phyloP scores from a whole-genome alignment of 1,284 basidiomycete genomes.

The Boletus semigastroideus region DNA sequence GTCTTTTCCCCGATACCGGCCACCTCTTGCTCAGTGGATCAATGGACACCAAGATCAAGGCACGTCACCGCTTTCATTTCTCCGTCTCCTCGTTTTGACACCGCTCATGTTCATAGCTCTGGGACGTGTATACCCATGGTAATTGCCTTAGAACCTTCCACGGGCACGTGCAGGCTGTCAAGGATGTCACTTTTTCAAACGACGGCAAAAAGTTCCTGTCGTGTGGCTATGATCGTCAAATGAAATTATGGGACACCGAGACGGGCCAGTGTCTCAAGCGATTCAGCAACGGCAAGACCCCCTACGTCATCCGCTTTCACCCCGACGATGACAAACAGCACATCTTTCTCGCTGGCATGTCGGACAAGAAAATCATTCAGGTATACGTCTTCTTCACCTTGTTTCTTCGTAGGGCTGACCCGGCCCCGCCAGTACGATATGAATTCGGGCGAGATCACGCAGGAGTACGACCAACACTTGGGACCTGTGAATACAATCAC shows the following conservation, averaged over 20 bases:
- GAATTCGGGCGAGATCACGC: conserved; percentile 88
- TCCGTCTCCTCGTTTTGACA: conserved; percentile 4
- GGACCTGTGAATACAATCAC: conserved; percentile 99
- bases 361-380: conserved; percentile 98
- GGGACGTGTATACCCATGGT: conserved; percentile 97
- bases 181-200: conserved; percentile 94
- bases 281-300: conserved; percentile 95
- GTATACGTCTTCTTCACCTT: conserved; percentile 41
- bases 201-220: conserved; percentile 90
- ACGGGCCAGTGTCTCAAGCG: conserved; percentile 95
- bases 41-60: conserved; percentile 99
- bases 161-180: conserved; percentile 95
- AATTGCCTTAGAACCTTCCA: conserved; percentile 97
- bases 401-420: conserved; percentile 7
- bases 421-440: conserved; percentile 78
- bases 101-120: conserved; percentile 62
- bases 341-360: conserved; percentile 97
- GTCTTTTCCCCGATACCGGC: conserved; percentile 89
- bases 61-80: conserved; percentile 33
- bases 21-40: conserved; percentile 92
- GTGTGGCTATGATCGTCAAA: conserved; percentile 92
- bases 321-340: conserved; percentile 96
- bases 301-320: conserved; percentile 93
- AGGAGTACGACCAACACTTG: conserved; percentile 98
- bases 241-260: conserved; percentile 99